Evolutionary conservation across 345 rosid species (phyloP), one percentile per base, ranked within the genome.

Genomic region (Kandelia obovata): DNA sequence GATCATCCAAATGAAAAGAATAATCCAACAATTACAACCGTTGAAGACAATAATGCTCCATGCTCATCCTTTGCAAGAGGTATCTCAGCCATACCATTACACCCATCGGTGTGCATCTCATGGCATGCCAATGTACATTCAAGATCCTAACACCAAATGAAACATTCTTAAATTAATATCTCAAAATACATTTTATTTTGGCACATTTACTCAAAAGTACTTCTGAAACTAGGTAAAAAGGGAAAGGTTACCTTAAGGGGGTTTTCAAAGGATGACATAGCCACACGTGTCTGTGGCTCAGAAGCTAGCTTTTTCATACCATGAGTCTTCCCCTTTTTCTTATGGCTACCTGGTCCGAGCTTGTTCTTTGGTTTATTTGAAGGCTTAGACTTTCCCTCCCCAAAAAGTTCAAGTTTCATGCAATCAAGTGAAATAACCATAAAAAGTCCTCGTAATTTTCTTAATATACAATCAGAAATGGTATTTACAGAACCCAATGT

Each of bases 371-470:
- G 73, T 75, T 84, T 85, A 77, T 76, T 78, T 64, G 75, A 78
- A 71, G 74, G 70, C 63, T 74, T 85, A 58, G 69, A 70, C 68
- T 73, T 84, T 67, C 74, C 86, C 23, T 89, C 95, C 67, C 77
- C 86, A 34, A 94, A 86, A 67, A 93, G 97, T 82, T 94, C 98
- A 79, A 81, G 70, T 80, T 79, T 91, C 76, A 87, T 86, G 73
- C 77, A 88, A 65, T 91, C 96, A 79, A 89, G 83, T 64, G 87
- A 89, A 77, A 88, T 77, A 71, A 78, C 73, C 89, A 83, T 82
- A 62, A 94, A 81, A 69, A 84, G 75, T 70, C 87, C 98, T 70
- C 98, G 79, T 62, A 91, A 31, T 81, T 87, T 94, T 75, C 96
- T 84, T 20, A 84, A 73, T 53, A 94, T 60, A 77, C 91, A 80